A percentile compares a stretch with the other conserved stretches of the same genome.
Conservation (phyloP, 139 green algal species). For the Eudorina sp. region DNA sequence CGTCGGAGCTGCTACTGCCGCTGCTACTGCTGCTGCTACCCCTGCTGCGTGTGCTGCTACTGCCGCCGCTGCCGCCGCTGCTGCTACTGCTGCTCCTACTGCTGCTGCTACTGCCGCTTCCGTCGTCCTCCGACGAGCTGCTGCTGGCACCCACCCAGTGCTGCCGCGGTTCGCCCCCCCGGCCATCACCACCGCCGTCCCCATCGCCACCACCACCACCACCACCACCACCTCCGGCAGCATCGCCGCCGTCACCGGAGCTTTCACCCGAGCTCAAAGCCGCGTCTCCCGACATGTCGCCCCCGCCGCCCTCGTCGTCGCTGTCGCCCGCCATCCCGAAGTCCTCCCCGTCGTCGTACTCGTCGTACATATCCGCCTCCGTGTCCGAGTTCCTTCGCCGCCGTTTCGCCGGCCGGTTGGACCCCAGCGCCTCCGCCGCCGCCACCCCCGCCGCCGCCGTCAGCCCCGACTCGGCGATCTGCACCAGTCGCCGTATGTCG, state of each 20-base stretch:
- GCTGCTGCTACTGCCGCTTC: neutral
- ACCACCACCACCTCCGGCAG: too few relatives aligned
- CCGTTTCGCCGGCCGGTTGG: neutral
- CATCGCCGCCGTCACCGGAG: too few relatives aligned
- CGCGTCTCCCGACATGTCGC: neutral
- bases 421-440: neutral
- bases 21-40: neutral
- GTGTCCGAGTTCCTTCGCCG: neutral
- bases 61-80: neutral
- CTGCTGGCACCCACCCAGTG: neutral
- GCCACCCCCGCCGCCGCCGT: neutral
- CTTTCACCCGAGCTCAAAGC: too few relatives aligned
- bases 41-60: neutral
- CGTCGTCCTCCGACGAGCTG: neutral
- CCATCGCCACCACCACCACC: too few relatives aligned
- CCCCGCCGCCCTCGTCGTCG: neutral
- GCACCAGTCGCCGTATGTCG: constrained; percentile 1
- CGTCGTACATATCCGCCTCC: neutral
- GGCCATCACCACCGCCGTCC: too few relatives aligned
- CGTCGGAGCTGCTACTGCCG: neutral
- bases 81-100: neutral
- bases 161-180: neutral
- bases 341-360: neutral
- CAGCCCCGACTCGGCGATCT: neutral
- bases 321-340: neutral